Base-by-base conservation (phyloP, 495 filamentous ascomycete genomes). In the Jackrogersella multiformis region DNA sequence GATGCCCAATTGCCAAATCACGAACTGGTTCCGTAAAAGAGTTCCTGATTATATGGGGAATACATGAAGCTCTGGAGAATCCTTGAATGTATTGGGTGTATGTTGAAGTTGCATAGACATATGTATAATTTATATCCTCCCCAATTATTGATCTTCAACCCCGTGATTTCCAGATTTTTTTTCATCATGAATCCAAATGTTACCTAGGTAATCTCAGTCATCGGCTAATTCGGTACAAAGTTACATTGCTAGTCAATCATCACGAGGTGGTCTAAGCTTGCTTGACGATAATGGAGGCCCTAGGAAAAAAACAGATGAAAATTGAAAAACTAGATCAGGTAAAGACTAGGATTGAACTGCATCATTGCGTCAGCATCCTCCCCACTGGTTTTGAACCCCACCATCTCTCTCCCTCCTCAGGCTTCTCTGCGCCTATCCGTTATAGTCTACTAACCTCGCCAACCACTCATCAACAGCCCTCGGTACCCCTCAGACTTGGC, bases 351-450 rank as follows among this genome's bases (percentile, higher is more conserved):
- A 45, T 28, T 35, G 24, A 23, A 63, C 66, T 69, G 66, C 66
- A 69, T 52, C 21, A 64, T 69, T 64, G 61, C 66, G 66, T 69
- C 66, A 69, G 61, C 61, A 56, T 60, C 66, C 56, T 69, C 56
- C 44, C 61, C 66, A 64, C 55, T 64, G 66, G 66, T 64, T 65
- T 69, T 13, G 61, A 69, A n/a, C 60, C 66, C 66, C 66, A 69
- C 66, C 60, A 69, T 64, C 56, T 64, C 51, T 26, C 15, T 35
- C 35, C 30, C 32, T 60, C 28, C 30, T 61, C 24, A 59, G 59
- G 59, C 49, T 41, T 52, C 54, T 69, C 66, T 64, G 55, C 66
- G 42, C 56, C 51, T 52, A 64, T 64, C 66, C 60, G 48, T 52
- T 30, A 55, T 49, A 54, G 35, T 61, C 18, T 28, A 64, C 60